Evolutionary conservation across 768 basidiomycete species (phyloP).

Genomic region (Tulasnella sp.): DNA sequence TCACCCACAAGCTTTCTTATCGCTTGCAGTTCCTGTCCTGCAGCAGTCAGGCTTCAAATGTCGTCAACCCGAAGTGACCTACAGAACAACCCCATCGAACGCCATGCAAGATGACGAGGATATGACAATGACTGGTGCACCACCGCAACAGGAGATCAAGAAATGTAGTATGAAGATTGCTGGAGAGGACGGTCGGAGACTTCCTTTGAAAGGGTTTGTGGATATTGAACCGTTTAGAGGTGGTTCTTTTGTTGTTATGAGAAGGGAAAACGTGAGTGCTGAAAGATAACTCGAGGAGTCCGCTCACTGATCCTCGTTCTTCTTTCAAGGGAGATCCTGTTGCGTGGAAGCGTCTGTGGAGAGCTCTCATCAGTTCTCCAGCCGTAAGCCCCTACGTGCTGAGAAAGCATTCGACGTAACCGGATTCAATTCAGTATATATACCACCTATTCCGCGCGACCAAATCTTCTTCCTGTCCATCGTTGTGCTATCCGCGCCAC

Average conservation of each 20-base stretch:
- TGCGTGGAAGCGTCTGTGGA: slow-evolving; percentile 73
- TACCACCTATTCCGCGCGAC: neutral
- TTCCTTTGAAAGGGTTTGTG: slow-evolving; percentile 66
- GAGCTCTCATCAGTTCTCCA: slow-evolving; percentile 45
- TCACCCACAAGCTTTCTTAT: slow-evolving; percentile 46
- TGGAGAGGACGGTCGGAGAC: slow-evolving; percentile 55
- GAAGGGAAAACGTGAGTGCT: slow-evolving; percentile 21
- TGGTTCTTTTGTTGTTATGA: slow-evolving; percentile 29
- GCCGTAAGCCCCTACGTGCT: slow-evolving; percentile 53
- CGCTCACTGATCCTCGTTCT: neutral
- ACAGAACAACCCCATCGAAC: neutral
- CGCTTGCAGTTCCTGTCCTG: slow-evolving; percentile 44
- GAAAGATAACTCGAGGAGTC: neutral
- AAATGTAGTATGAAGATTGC: slow-evolving; percentile 38
- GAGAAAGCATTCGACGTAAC: slow-evolving; percentile 13
- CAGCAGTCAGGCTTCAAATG: slow-evolving; percentile 26
- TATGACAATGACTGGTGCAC: neutral
- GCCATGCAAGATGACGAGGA: neutral
- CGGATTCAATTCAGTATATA: neutral
- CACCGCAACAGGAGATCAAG: neutral
- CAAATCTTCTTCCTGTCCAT: neutral
- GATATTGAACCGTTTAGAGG: slow-evolving; percentile 56
- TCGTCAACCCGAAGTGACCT: slow-evolving; percentile 14
- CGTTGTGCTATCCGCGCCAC: too few species aligned
- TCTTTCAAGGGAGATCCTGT: slow-evolving; percentile 60